phyloP scores from a whole-genome alignment of 768 basidiomycete genomes.

The Suillus cothurnatus region DNA sequence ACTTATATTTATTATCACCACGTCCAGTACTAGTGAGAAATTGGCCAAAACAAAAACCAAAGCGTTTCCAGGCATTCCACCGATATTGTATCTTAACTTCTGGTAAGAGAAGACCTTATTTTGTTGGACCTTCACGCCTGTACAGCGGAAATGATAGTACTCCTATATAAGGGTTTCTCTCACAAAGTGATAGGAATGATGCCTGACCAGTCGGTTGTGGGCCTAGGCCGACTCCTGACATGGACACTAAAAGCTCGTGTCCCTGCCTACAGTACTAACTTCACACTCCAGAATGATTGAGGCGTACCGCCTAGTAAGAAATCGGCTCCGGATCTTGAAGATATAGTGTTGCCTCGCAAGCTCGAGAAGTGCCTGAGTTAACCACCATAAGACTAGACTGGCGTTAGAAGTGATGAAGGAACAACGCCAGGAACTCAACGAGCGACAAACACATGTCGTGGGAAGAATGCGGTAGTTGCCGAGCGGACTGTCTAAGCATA shows the following conservation, averaged over 20 bases:
- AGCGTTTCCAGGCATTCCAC: background rate
- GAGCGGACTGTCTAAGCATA: conserved; percentile 20
- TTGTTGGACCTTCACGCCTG: background rate
- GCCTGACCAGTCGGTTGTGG: background rate
- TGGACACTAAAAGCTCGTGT: background rate
- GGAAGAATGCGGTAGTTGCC: conserved; percentile 25
- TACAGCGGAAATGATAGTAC: background rate
- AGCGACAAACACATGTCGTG: conserved; percentile 15
- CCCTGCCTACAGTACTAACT: background rate
- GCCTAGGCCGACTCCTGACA: background rate
- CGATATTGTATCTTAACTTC: background rate
- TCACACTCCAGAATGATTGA: background rate
- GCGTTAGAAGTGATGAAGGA: background rate
- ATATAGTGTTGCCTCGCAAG: background rate
- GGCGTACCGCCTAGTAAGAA: background rate
- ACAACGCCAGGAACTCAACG: background rate
- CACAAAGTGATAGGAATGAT: background rate
- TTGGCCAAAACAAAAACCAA: background rate
- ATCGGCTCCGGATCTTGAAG: background rate
- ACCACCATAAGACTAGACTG: background rate
- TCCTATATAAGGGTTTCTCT: background rate
- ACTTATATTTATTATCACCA: too few relatives aligned
- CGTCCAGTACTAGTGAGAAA: background rate
- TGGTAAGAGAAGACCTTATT: background rate
- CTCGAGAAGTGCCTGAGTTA: background rate